These are phyloP conservation scores for Schwanniomyces sp. DNA, from an alignment of 805 yeast genomes.

Conservation along the genomic window DNA sequence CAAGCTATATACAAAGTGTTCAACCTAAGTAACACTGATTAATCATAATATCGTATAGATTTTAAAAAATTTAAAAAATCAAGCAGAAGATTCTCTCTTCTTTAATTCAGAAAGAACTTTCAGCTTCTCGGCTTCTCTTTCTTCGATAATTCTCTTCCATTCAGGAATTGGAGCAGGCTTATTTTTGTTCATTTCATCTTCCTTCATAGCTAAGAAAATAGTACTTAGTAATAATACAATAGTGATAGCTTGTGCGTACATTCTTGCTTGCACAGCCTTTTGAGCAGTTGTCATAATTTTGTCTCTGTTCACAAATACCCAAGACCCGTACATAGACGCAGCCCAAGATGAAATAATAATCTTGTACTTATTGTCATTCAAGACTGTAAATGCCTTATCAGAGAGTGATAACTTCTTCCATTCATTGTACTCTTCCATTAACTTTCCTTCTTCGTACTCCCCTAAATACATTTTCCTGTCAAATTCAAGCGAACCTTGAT, in stretches of 20 bases:
- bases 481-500: constrained; percentile 45
- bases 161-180: constrained; percentile 31
- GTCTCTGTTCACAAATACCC: constrained; percentile 72
- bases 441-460: constrained; percentile 22
- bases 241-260: constrained; percentile 85
- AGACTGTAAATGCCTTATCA: constrained; percentile 28
- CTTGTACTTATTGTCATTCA: constrained; percentile 35
- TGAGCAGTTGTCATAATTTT: constrained; percentile 73
- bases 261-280: constrained; percentile 84
- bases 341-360: constrained; percentile 38
- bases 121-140: constrained; percentile 19
- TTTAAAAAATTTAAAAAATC: background rate
- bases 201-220: constrained; percentile 59
- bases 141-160: constrained; percentile 30
- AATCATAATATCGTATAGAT: background rate
- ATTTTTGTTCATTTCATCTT: constrained; percentile 47
- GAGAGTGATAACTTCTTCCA: constrained; percentile 32
- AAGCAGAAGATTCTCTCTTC: background rate
- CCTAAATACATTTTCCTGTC: constrained; percentile 37
- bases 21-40: background rate
- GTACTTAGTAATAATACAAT: constrained; percentile 70
- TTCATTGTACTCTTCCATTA: constrained; percentile 33
- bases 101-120: constrained; percentile 9
- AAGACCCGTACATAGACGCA: constrained; percentile 60
- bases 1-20: background rate